Percentiles rank a stretch among this genome's conserved stretches.
phyloP scores from a whole-genome alignment of 805 yeast genomes.

The Zygoascus biomembranicola region DNA sequence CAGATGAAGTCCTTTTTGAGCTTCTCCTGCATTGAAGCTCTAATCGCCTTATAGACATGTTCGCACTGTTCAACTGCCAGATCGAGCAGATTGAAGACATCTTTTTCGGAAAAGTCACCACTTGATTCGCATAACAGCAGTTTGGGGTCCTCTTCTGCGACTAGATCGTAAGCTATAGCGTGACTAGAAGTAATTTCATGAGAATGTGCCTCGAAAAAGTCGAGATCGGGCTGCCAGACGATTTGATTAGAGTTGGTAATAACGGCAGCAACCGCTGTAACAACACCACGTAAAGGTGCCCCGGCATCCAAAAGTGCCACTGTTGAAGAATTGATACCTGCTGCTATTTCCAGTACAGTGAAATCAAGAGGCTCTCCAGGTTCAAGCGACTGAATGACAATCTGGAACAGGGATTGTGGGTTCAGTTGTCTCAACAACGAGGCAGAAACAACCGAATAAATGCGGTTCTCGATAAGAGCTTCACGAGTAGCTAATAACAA shows the following conservation, averaged over 20 bases:
- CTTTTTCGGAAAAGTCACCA: conserved; percentile 57
- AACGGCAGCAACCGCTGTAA: conserved; percentile 48
- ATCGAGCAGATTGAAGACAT: conserved; percentile 47
- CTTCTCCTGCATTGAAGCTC: conserved; percentile 41
- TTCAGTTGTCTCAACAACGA: conserved; percentile 53
- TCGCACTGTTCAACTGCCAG: conserved; percentile 42
- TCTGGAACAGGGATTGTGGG: conserved; percentile 73
- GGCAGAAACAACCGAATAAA: conserved; percentile 53
- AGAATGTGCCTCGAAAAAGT: conserved; percentile 30
- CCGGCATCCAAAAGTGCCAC: conserved; percentile 78
- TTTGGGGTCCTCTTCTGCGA: conserved; percentile 41
- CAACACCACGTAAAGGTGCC: conserved; percentile 56
- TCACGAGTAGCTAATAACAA: conserved; percentile 45
- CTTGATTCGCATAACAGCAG: conserved; percentile 63
- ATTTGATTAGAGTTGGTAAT: conserved; percentile 25
- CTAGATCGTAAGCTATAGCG: conserved; percentile 51
- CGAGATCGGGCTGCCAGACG: conserved; percentile 35
- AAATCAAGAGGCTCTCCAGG: neutral
- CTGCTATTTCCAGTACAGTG: conserved; percentile 37
- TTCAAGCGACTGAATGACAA: conserved; percentile 50
- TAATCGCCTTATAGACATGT: conserved; percentile 35
- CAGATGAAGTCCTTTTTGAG: conserved; percentile 52
- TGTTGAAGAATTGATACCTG: conserved; percentile 63
- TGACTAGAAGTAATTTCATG: conserved; percentile 49
- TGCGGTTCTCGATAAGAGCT: conserved; percentile 60